phyloP scores from a whole-genome alignment of 768 basidiomycete genomes.

The Asterophora lycoperdoides region DNA sequence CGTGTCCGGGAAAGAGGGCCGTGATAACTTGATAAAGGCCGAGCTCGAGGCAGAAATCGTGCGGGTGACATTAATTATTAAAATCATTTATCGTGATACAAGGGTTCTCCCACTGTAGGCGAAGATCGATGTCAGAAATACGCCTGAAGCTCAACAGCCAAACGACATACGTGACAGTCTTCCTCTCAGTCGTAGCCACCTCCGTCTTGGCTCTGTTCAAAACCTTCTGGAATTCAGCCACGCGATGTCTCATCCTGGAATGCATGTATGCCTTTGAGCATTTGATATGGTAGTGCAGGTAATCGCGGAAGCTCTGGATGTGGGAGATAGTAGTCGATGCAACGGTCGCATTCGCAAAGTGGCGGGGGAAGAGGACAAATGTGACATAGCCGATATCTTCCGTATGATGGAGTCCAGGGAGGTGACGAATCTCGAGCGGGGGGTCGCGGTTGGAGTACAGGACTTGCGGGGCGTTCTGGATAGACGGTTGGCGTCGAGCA shows the following conservation, averaged over 20 bases:
- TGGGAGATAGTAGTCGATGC: conserved; percentile 85
- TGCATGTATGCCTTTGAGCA: conserved; percentile 99
- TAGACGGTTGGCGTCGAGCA: conserved; percentile 86
- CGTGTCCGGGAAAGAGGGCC: too few relatives aligned
- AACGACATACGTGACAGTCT: conserved; percentile 80
- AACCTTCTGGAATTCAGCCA: conserved; percentile 93
- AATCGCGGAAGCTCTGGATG: conserved; percentile 95
- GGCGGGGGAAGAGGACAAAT: conserved; percentile 95
- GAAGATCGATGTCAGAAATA: not conserved
- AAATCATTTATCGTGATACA: conserved; percentile 41
- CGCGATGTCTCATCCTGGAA: conserved; percentile 90
- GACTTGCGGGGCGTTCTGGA: conserved; percentile 97
- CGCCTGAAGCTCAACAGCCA: not conserved
- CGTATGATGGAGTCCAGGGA: conserved; percentile 72
- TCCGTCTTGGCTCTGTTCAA: conserved; percentile 96
- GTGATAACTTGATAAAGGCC: too few relatives aligned
- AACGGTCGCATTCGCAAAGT: conserved; percentile 69
- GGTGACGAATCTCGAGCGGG: conserved; percentile 90
- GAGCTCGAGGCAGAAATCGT: not conserved
- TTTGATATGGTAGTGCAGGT: conserved; percentile 99
- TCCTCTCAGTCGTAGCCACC: conserved; percentile 72
- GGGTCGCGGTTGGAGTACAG: conserved; percentile 93
- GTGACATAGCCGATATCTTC: conserved; percentile 97
- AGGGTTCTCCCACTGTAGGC: conserved; percentile 50
- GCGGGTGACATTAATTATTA: not conserved